A percentile compares a stretch with the other conserved stretches of the same genome.
Evolutionary conservation across 768 basidiomycete species (phyloP).

Genomic region (Phaeotremella skinneri): DNA sequence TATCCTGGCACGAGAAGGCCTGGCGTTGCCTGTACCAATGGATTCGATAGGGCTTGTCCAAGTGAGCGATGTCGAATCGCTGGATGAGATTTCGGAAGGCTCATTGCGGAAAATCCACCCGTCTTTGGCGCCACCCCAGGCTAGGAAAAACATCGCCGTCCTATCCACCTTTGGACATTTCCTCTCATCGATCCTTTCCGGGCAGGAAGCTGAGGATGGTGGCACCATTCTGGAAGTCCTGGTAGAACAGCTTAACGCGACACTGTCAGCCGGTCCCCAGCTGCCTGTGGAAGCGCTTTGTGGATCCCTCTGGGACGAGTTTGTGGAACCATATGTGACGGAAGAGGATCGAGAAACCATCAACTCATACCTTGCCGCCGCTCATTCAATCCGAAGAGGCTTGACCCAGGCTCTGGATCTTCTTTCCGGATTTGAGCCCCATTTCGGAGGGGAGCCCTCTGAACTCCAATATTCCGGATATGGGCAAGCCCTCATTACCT

Average conservation of each 20-base stretch:
- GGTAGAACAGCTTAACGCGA: conserved; percentile 6
- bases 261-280: conserved; percentile 13
- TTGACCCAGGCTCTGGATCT: conserved; percentile 23
- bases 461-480: conserved; percentile 27
- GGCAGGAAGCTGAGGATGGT: conserved; percentile 14
- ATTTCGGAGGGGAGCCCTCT: neutral
- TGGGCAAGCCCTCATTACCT: conserved; percentile 35
- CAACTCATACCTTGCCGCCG: conserved; percentile 25
- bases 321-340: conserved; percentile 24
- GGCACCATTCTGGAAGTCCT: conserved; percentile 30
- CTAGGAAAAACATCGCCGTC: conserved; percentile 19
- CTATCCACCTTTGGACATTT: conserved; percentile 22
- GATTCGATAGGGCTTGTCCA: conserved; percentile 24
- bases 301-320: conserved; percentile 33
- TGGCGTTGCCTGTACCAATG: conserved; percentile 13
- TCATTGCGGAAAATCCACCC: conserved; percentile 24
- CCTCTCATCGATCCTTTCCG: conserved; percentile 14
- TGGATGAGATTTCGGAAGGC: conserved; percentile 24
- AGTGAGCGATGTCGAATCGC: conserved; percentile 13
- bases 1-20: conserved; percentile 54
- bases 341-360: conserved; percentile 32
- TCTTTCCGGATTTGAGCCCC: conserved; percentile 8
- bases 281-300: conserved; percentile 25
- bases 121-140: conserved; percentile 19
- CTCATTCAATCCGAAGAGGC: conserved; percentile 10